phyloP scores from a whole-genome alignment of 179 eudicot species.

The Nepenthes alata region DNA sequence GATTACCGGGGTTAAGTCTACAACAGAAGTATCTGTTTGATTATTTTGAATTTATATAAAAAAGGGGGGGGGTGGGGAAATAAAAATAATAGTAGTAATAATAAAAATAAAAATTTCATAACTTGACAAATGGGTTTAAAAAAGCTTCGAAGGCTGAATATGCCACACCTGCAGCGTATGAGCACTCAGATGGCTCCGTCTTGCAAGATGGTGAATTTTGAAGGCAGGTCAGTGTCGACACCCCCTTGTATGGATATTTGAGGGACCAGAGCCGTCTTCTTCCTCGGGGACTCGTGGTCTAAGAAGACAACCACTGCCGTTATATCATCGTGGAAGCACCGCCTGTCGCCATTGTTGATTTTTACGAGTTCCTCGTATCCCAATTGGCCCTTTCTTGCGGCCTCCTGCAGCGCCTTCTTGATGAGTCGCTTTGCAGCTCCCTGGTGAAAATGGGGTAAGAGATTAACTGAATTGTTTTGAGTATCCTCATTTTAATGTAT shows the following conservation, averaged over 20 bases:
- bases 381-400: constrained; percentile 3
- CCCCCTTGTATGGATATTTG: constrained; percentile 40
- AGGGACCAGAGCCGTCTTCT: constrained; percentile 5
- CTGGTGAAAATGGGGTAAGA: not conserved
- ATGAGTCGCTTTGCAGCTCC: constrained; percentile 19
- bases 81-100: too few species aligned
- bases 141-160: too few species aligned
- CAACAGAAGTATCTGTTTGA: too few species aligned
- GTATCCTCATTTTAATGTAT: too few species aligned
- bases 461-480: too few species aligned
- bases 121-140: too few species aligned
- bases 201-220: constrained; percentile 27
- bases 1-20: too few species aligned
- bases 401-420: constrained; percentile 13
- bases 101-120: too few species aligned
- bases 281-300: constrained; percentile 11
- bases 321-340: constrained; percentile 21
- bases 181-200: not conserved
- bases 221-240: constrained; percentile 29
- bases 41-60: too few species aligned
- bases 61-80: too few species aligned
- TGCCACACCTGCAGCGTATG: too few species aligned
- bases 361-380: constrained; percentile 8
- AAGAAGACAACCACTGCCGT: constrained; percentile 19
- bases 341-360: constrained; percentile 11